phyloP scores from a whole-genome alignment of 371 early-diverging fungal species.

The Smittium mucronatum region DNA sequence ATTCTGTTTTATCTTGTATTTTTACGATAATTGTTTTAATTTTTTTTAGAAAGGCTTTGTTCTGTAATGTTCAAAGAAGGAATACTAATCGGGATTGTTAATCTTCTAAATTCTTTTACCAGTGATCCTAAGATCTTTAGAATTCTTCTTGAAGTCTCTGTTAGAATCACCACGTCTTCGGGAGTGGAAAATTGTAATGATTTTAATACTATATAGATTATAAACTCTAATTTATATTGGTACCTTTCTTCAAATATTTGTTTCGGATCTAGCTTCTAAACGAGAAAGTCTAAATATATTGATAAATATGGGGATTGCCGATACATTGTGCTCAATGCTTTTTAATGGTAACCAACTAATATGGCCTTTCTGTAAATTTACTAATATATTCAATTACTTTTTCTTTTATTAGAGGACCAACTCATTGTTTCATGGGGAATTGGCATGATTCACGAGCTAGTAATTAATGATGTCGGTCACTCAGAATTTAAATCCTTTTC shows the following conservation, averaged over 20 bases:
- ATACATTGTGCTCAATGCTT: background rate
- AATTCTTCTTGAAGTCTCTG: conserved; percentile 1
- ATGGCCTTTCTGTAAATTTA: background rate
- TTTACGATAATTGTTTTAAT: background rate
- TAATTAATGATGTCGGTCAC: conserved; percentile 25
- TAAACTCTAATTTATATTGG: background rate
- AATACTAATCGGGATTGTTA: background rate
- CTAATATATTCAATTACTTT: background rate
- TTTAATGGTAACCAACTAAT: background rate
- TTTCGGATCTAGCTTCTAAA: background rate
- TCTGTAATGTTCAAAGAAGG: background rate
- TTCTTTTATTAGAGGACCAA: conserved; percentile 18
- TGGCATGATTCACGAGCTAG: conserved; percentile 32
- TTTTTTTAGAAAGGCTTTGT: conserved; percentile 1
- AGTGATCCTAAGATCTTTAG: background rate
- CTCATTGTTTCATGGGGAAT: conserved; percentile 33
- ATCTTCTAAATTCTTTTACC: background rate
- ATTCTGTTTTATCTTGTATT: too few species aligned
- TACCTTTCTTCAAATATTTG: background rate
- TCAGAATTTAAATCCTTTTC: conserved; percentile 18
- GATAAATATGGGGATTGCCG: conserved; percentile 6
- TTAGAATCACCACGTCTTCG: conserved; percentile 5
- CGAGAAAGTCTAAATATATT: background rate
- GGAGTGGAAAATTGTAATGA: background rate
- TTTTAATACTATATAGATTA: background rate